Evolutionary conservation across 805 yeast species (phyloP), one percentile per base, ranked within the genome.

Genomic region (Candida morakotiae): DNA sequence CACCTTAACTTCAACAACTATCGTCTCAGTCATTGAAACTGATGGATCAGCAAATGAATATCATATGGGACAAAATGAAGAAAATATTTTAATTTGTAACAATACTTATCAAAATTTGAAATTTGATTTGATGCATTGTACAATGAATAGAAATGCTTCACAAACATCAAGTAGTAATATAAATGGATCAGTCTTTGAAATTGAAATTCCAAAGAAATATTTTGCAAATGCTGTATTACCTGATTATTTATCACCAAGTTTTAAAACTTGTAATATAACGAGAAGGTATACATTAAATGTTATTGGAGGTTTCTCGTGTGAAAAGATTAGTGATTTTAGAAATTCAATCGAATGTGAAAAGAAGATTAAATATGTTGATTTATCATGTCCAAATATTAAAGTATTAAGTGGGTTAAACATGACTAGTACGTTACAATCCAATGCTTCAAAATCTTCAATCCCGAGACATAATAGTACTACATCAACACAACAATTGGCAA

Each of bases 201-300:
- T 71, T n/a, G 75, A 68, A 40, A 62, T 73, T 14, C 77, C 79
- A 1, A 43, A 42, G 16, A 48, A 58, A 31, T 52, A 64, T 38
- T 71, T 60, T 41, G 46, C 58, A 18, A 64, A 62, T 42, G 67
- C 75, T 29, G 51, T 58, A 2, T 43, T 76, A 13, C 81, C 83
- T 0, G 69, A 65, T 31, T 46, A 63, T 28, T 56, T 74, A 3
- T 59, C 79, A 2, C 84, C 86, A 2, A 55, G 73, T 14, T 81
- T 82, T 52, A 55, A 51, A 18, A 69, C 79, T 4, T 79, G 85
- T 48, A 79, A 78, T 47, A 65, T 81, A 16, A 49, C 60, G 9
- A 62, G 83, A 26, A 44, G 40, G 28, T 58, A 58, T 34, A 34
- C 41, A 8, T 35, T 56, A 5, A 19, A 43, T 2, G 43, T 58